Evolutionary conservation across 202 grass and related monocot genomes (phyloP).

Genomic region (Thinopyrum obtusiflorum): DNA sequence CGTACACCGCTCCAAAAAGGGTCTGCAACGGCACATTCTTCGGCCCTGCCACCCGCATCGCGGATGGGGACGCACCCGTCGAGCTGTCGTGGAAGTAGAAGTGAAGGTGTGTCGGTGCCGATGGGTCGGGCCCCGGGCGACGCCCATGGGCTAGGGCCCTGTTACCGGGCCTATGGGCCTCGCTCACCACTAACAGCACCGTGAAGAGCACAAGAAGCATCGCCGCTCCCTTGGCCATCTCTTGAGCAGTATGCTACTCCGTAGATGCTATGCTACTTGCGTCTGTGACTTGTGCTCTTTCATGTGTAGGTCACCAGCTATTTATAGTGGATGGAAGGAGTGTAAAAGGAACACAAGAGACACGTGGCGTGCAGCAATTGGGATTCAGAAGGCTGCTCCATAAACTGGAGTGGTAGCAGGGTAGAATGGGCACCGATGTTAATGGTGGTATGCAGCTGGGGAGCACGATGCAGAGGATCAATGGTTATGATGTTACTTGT

Average conservation of each 20-base stretch:
- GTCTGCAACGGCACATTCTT: not conserved
- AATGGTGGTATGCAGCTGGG: not conserved
- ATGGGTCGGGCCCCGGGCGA: not conserved
- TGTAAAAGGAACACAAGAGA: not conserved
- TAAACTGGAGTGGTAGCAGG: not conserved
- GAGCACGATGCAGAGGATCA: conserved; percentile 8
- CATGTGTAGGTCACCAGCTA: not conserved
- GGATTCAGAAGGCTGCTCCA: not conserved
- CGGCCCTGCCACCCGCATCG: conserved; percentile 31
- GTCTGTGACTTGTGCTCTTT: not conserved
- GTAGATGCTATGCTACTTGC: not conserved
- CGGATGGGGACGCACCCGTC: conserved; percentile 51
- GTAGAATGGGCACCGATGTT: not conserved
- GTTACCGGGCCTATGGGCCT: not conserved
- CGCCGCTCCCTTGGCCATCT: not conserved
- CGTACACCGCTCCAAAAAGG: conserved; percentile 43
- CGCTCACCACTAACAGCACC: not conserved
- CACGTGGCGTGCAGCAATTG: not conserved
- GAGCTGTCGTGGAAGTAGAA: conserved; percentile 86
- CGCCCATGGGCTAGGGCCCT: not conserved
- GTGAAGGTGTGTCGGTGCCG: conserved; percentile 36
- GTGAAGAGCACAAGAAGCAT: conserved; percentile 26
- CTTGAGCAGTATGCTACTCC: not conserved
- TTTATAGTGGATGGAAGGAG: not conserved
- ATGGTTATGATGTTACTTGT: not conserved